phyloP scores from a whole-genome alignment of 257 asterid species.

The Catharanthus roseus region DNA sequence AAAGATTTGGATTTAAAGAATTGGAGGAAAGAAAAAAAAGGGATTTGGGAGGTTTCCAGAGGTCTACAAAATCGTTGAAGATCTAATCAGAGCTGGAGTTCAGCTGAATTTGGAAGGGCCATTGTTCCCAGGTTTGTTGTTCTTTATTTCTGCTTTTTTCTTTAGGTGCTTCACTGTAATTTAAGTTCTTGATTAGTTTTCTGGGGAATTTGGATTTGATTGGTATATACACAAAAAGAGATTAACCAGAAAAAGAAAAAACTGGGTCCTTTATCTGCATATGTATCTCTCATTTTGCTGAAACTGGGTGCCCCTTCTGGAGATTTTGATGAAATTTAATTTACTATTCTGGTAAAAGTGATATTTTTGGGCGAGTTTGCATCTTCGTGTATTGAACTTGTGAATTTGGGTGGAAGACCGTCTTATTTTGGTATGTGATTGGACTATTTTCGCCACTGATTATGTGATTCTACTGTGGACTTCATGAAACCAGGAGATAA shows the following conservation, averaged over 20 bases:
- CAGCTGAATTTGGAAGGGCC: conserved; percentile 27
- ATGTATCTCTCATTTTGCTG: background rate
- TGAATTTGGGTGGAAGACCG: background rate
- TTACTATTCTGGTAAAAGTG: background rate
- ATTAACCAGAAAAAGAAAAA: too few relatives aligned
- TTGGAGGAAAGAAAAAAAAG: too few relatives aligned
- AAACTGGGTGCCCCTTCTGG: too few relatives aligned
- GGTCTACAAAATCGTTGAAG: conserved; percentile 22
- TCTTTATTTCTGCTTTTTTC: background rate
- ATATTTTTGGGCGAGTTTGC: background rate
- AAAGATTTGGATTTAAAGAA: conserved; percentile 6
- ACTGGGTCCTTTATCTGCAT: background rate
- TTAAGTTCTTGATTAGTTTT: conserved; percentile 13
- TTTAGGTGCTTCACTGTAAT: conserved; percentile 5
- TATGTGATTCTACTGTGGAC: background rate
- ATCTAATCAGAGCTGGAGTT: conserved; percentile 23
- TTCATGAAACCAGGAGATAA: background rate
- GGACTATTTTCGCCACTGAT: background rate
- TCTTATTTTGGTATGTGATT: background rate
- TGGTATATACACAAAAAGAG: background rate
- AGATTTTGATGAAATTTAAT: background rate
- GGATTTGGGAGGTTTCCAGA: conserved; percentile 17
- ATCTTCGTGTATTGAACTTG: background rate
- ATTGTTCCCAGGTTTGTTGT: conserved; percentile 32
- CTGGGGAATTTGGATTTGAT: conserved; percentile 8